These are phyloP conservation scores for Neurospora pannonica DNA, from an alignment of 495 filamentous ascomycete genomes.

Conservation along the genomic window DNA sequence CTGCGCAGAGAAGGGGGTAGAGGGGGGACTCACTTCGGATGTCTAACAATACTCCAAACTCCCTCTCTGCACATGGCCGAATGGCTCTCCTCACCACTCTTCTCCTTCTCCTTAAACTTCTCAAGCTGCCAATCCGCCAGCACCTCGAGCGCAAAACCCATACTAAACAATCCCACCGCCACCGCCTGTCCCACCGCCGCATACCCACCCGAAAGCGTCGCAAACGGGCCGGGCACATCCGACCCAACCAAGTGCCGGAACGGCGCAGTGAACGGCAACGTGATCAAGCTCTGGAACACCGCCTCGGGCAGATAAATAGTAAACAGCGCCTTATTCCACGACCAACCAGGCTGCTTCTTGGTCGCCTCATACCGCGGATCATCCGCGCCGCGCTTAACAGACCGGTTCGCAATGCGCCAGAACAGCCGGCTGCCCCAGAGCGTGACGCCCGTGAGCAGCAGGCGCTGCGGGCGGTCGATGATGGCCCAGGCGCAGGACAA, in stretches of 20 bases:
- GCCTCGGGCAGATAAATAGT: slow-evolving; percentile 45
- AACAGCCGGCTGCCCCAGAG: slow-evolving; percentile 47
- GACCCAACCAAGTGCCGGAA: slow-evolving; percentile 29
- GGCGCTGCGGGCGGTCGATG: slow-evolving; percentile 40
- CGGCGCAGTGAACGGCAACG: slow-evolving; percentile 45
- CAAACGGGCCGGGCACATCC: neutral
- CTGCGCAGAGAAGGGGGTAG: neutral
- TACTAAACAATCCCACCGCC: slow-evolving; percentile 44
- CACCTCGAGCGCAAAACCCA: slow-evolving; percentile 44
- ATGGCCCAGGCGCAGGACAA: slow-evolving; percentile 30
- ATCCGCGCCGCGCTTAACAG: slow-evolving; percentile 34
- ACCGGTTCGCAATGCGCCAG: slow-evolving; percentile 38
- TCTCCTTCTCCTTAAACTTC: slow-evolving; percentile 23
- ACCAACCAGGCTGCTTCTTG: slow-evolving; percentile 36
- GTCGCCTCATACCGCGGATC: slow-evolving; percentile 42
- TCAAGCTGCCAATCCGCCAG: slow-evolving; percentile 46
- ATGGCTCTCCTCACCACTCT: slow-evolving; percentile 1
- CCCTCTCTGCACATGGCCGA: slow-evolving; percentile 38
- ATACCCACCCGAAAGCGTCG: slow-evolving; percentile 3
- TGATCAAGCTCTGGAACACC: slow-evolving; percentile 41
- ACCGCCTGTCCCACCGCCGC: slow-evolving; percentile 26
- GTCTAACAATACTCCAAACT: slow-evolving; percentile 51
- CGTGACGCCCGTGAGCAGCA: slow-evolving; percentile 43
- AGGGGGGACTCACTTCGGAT: slow-evolving; percentile 45
- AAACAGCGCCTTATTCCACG: slow-evolving; percentile 43